Base-by-base conservation (phyloP, 2,329 filamentous ascomycete species). In the Pseudonectria foliicola region DNA sequence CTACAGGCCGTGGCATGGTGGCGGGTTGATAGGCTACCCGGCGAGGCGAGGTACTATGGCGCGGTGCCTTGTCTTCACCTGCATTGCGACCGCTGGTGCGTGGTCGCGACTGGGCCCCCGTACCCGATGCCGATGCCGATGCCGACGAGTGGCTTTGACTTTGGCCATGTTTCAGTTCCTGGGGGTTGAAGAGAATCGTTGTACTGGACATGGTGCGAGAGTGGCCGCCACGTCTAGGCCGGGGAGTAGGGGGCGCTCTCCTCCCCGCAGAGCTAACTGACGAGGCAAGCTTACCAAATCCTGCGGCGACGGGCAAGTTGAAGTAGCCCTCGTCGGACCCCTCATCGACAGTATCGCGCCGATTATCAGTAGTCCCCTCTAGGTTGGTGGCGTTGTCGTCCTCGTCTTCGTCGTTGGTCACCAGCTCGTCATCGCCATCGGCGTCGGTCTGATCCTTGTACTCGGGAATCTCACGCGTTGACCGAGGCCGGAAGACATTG, bases 391-490 rank as follows among this genome's bases (percentile, higher is more conserved):
- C 60, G 12, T 70, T 66, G 32, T 77, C 70, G 36, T 76, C 74
- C 27, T 81, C 73, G 23, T 80, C 77, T 37, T 89, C 83, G 37
- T 87, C 84, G 37, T 88, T 85, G 4, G 84, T 89, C 10, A 85
- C 73, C n/a, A 89, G 67, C 57, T 95, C 89, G 50, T 95, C 89
- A 50, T 95, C 89, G 1, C 87, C 86, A 54, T 94, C 87, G 6
- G 81, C 85, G 51, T 92, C 86, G 0, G 85, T 88, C 38, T 88
- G 79, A 29, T 75, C 71, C 44, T 71, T 72, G 33, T 68, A 63
- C 15, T 66, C 51, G 57, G 66, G 44, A 14, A 48, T 41, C 27
- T 59, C 43, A 21, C 46, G 42, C 4, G 48, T 38, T n/a, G 53
- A 27, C 11, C 59, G 70, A 63, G 27, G 67, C 44, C 39, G 71